These are phyloP conservation scores for Chlorella sp. DNA, from an alignment of 139 green algal species.

Conservation along the genomic window DNA sequence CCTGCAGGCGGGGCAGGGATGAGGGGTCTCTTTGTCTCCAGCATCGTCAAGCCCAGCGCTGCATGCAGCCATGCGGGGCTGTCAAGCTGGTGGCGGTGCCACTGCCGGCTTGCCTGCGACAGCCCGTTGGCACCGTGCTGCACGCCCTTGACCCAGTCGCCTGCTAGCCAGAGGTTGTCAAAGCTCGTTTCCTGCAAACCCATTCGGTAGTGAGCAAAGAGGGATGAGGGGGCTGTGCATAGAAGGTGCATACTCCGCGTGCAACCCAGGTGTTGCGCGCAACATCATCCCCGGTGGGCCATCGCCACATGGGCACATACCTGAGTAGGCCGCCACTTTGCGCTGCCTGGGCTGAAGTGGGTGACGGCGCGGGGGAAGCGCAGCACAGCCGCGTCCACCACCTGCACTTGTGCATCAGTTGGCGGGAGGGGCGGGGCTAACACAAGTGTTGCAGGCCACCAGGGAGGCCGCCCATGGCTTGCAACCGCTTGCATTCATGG, in stretches of 20 bases:
- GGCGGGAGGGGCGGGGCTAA: too few relatives aligned
- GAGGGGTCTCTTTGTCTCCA: neutral
- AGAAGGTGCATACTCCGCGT: too few relatives aligned
- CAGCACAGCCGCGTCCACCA: conserved; percentile 79
- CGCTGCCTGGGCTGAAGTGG: conserved; percentile 85
- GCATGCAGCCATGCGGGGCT: too few relatives aligned
- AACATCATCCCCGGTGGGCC: too few relatives aligned
- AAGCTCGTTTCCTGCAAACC: conserved; percentile 73
- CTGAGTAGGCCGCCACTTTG: conserved; percentile 59
- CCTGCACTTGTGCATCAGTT: conserved; percentile 28
- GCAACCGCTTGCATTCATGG: neutral
- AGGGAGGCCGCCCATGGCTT: too few relatives aligned
- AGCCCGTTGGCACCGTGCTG: conserved; percentile 84
- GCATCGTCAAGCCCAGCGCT: too few relatives aligned
- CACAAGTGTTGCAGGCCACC: too few relatives aligned
- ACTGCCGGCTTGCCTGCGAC: conserved; percentile 55
- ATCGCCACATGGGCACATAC: too few relatives aligned
- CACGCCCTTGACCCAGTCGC: conserved; percentile 90
- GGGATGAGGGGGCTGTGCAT: neutral
- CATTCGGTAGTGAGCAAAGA: neutral
- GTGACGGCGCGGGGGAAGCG: conserved; percentile 85
- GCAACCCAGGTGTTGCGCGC: too few relatives aligned
- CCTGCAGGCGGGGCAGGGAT: conserved; percentile 46
- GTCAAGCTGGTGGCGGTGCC: too few relatives aligned
- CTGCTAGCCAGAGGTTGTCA: conserved; percentile 80